phyloP scores from a whole-genome alignment of 352 stramenopile genomes.

The Globisporangium perplexum region DNA sequence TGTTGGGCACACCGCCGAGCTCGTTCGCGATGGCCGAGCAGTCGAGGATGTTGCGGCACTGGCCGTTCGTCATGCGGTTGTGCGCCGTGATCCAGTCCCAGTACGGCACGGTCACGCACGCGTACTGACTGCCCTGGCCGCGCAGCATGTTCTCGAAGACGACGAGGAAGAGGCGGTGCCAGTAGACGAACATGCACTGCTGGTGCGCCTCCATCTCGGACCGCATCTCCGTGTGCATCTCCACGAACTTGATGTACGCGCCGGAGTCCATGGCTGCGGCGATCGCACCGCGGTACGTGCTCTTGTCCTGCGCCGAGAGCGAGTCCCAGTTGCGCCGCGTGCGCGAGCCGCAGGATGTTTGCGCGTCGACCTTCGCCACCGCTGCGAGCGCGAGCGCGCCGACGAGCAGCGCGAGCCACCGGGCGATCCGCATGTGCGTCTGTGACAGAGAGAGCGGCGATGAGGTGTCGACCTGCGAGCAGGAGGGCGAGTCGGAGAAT shows the following conservation, averaged over 20 bases:
- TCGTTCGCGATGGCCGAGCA: constrained; percentile 33
- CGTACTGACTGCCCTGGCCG: constrained; percentile 33
- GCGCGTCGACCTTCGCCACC: background rate
- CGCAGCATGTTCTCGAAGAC: constrained; percentile 85
- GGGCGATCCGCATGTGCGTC: background rate
- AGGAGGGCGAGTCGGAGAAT: background rate
- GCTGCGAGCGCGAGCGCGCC: background rate
- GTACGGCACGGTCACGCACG: constrained; percentile 75
- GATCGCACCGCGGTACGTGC: constrained; percentile 14
- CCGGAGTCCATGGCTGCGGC: constrained; percentile 19
- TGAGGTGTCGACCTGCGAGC: background rate
- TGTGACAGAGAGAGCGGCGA: no score
- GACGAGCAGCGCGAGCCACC: constrained; percentile 1
- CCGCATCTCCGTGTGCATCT: constrained; percentile 58
- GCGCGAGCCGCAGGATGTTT: constrained; percentile 7
- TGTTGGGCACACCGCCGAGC: constrained; percentile 26
- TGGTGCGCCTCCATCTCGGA: constrained; percentile 42
- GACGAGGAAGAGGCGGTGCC: constrained; percentile 60
- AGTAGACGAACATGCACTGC: constrained; percentile 82
- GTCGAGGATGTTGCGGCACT: constrained; percentile 33
- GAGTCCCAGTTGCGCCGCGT: constrained; percentile 19
- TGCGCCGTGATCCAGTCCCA: constrained; percentile 70
- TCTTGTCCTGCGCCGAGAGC: constrained; percentile 13
- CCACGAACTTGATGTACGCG: constrained; percentile 41
- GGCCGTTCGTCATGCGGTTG: constrained; percentile 22